phyloP scores from a whole-genome alignment of 2,329 filamentous ascomycete genomes.

The Hypoxylon sp. region DNA sequence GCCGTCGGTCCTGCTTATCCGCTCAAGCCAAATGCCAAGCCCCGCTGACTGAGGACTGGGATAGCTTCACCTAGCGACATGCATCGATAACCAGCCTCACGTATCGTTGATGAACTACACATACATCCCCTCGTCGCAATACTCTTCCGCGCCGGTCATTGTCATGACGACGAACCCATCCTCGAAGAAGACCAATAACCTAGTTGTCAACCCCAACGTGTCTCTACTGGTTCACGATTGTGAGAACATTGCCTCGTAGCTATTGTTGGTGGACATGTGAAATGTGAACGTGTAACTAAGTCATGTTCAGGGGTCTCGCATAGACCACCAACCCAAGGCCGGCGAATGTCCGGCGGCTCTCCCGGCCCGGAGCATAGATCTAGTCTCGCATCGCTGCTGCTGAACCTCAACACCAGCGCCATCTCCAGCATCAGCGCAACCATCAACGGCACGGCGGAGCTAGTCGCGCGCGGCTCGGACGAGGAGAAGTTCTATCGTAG shows the following conservation, averaged over 20 bases:
- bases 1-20: conserved; percentile 21
- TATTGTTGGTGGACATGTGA: background rate
- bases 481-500: conserved; percentile 89
- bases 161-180: conserved; percentile 92
- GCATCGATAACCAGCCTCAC: conserved; percentile 84
- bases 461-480: conserved; percentile 80
- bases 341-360: conserved; percentile 72
- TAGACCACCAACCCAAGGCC: conserved; percentile 81
- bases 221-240: conserved; percentile 97
- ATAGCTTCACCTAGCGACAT: conserved; percentile 96
- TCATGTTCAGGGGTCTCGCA: conserved; percentile 81
- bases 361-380: conserved; percentile 76
- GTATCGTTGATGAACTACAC: conserved; percentile 99
- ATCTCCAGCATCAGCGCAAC: conserved; percentile 92
- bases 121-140: conserved; percentile 85
- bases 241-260: conserved; percentile 51
- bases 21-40: conserved; percentile 15
- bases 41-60: conserved; percentile 15
- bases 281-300: background rate
- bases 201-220: conserved; percentile 86
- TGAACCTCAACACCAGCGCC: conserved; percentile 91
- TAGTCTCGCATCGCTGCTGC: conserved; percentile 83
- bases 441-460: conserved; percentile 87
- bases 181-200: conserved; percentile 85
- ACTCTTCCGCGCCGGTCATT: conserved; percentile 81